Evolutionary conservation across 495 filamentous ascomycete species (phyloP).

Genomic region (Penicillium fimorum): DNA sequence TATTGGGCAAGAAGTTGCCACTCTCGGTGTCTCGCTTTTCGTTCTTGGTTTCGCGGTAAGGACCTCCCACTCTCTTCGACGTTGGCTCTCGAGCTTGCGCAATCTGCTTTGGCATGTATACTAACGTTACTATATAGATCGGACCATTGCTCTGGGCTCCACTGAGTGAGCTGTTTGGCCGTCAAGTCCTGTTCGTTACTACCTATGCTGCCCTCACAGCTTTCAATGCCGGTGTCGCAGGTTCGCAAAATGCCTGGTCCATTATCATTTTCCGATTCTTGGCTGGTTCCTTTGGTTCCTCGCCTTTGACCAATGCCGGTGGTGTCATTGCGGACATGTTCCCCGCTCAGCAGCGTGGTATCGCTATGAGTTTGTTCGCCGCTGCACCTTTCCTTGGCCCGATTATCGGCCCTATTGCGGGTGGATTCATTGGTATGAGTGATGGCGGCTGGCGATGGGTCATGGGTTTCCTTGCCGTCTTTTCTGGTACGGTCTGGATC

Average conservation of each 20-base stretch:
- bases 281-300: slow-evolving; percentile 74
- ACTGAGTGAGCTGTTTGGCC: slow-evolving; percentile 68
- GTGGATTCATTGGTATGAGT: slow-evolving; percentile 59
- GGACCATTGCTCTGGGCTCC: slow-evolving; percentile 65
- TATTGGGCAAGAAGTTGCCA: slow-evolving; percentile 59
- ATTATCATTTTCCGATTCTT: slow-evolving; percentile 77
- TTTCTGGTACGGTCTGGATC: slow-evolving; percentile 57
- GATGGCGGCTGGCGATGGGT: slow-evolving; percentile 65
- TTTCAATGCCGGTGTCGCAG: slow-evolving; percentile 66
- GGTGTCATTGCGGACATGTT: slow-evolving; percentile 79
- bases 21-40: slow-evolving; percentile 70
- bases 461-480: slow-evolving; percentile 55
- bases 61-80: slow-evolving; percentile 10
- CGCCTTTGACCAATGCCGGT: slow-evolving; percentile 69
- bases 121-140: slow-evolving; percentile 8
- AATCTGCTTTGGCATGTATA: neutral
- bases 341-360: slow-evolving; percentile 57
- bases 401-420: slow-evolving; percentile 58
- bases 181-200: slow-evolving; percentile 64
- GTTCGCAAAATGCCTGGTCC: slow-evolving; percentile 60
- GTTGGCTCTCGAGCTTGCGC: neutral
- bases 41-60: slow-evolving; percentile 70
- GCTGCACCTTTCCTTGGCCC: slow-evolving; percentile 69
- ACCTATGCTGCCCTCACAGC: slow-evolving; percentile 63
- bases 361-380: slow-evolving; percentile 63